These are phyloP conservation scores for Ploettnerulaceae sp. DNA, from an alignment of 2,329 filamentous ascomycete genomes.

Conservation along the genomic window DNA sequence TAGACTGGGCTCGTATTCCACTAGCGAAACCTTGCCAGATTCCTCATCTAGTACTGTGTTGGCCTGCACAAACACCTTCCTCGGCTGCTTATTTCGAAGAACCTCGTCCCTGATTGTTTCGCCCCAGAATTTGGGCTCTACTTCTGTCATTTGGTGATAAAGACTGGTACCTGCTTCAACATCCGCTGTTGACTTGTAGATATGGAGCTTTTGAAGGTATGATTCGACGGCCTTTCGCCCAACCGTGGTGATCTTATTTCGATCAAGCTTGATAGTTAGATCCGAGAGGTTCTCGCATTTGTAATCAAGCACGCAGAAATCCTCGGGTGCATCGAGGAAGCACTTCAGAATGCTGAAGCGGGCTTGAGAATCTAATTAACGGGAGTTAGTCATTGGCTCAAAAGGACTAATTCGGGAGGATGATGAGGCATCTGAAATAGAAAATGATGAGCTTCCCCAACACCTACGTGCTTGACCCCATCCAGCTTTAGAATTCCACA, in stretches of 20 bases:
- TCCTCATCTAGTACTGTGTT: constrained; percentile 72
- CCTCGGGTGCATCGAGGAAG: constrained; percentile 79
- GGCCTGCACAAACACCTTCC: constrained; percentile 90
- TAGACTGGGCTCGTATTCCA: constrained; percentile 78
- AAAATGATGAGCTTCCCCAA: too few species aligned
- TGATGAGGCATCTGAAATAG: too few species aligned
- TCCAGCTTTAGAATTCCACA: constrained; percentile 88
- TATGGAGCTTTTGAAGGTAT: constrained; percentile 85
- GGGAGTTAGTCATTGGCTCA: too few species aligned
- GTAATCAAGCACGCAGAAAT: constrained; percentile 80
- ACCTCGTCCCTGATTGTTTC: constrained; percentile 73
- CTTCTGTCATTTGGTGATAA: constrained; percentile 78
- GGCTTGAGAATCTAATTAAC: constrained; percentile 69
- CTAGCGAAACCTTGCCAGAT: constrained; percentile 67
- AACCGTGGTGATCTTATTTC: constrained; percentile 77
- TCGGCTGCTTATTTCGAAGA: constrained; percentile 71
- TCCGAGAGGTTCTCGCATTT: constrained; percentile 67
- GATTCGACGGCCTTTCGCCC: constrained; percentile 77
- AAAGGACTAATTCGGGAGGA: too few species aligned
- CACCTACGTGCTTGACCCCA: constrained; percentile 40
- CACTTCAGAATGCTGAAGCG: constrained; percentile 83
- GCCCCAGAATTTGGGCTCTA: constrained; percentile 79
- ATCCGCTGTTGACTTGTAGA: constrained; percentile 90
- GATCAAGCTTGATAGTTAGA: constrained; percentile 76
- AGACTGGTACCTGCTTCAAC: constrained; percentile 70